Evolutionary conservation across 2,329 filamentous ascomycete species (phyloP), one percentile per base, ranked within the genome.

Genomic region (Aspergillus ustus): DNA sequence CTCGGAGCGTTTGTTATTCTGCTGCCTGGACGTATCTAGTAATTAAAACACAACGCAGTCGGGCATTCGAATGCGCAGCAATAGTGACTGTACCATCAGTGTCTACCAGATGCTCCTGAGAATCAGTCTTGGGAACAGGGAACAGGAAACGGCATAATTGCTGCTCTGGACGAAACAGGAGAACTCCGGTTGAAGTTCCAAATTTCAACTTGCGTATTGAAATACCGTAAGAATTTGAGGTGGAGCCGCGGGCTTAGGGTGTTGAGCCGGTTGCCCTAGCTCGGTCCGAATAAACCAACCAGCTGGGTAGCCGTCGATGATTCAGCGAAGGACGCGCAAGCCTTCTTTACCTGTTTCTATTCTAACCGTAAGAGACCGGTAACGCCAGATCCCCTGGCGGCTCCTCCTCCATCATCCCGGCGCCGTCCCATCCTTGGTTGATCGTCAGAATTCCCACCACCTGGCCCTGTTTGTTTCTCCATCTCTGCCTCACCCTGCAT

Each of bases 301-400:
- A n/a, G 20, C 34, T 13, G 17, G 49, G 19, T 13, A 22, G 43
- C 4, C 3, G 7, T 61, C 63, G 70, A 69, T 75, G 69, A 75
- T 60, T 74, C 68, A 74, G 62, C 54, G 48, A 60, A 70, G 70
- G 73, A 72, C 73, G 70, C 73, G 73, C 72, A 75, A 75, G 62
- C 73, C 66, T 57, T 62, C 59, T 40, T 45, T 63, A 63, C 62
- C 66, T 63, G 61, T 65, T 69, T 67, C 66, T 70, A 68, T 69
- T 69, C 63, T 25, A 20, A 45, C 37, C 29, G 43, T 51, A 50
- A 54, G 25, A 52, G 52, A 57, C 56, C 56, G 17, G 46, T 58
- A 51, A 31, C 56, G 53, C 50, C 49, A 29, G 52, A 55, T 45
- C 44, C 59, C 46, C 43, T 57, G 58, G 52, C 51, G 13, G 37